Evolutionary conservation across 306 rosid genomes (phyloP), one percentile per base, ranked within the genome.

Genomic region (Heteromeles arbutifolia): DNA sequence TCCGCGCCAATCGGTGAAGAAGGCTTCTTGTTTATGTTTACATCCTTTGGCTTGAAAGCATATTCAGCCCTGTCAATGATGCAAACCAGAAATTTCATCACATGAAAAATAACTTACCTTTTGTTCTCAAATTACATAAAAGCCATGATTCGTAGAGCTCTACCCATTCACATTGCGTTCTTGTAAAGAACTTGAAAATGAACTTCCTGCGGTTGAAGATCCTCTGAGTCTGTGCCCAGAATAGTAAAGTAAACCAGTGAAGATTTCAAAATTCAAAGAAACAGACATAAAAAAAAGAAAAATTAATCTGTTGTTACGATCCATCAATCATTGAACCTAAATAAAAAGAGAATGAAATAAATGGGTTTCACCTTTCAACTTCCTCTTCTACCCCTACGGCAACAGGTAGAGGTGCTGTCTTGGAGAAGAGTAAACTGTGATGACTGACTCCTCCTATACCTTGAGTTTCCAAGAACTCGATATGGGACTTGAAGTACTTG

Each of bases 381-480:
- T 89, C 86, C 56, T 80, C 82, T 39, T 90, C 88, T 67, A 66
- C 92, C 6, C 81, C 85, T 73, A 76, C 83, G 19, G 29, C 87
- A 15, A 26, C 86, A 56, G 82, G 87, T 59, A 84, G 89, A 48
- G 95, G 90, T 54, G 83, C 96, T 58, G 97, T 65, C 84, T 94
- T 92, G 73, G 96, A 90, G 81, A 92, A 94, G 63, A 94, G 96
- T 68, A 92, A 81, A 84, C 97, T 94, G 86, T 94, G 98, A 84
- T 94, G 89, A 87, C 97, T 94, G 62, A 94, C 90, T 66, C 98
- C 98, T 39, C 90, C 97, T 66, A 94, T 94, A 59, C 97, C 95
- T 67, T 58, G 86, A 74, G 88, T 82, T 73, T 90, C 89, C 79
- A 94, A 77, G 73, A 94, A 92, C 78, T 86, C 81, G 41, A 94